A percentile compares a stretch with the other conserved stretches of the same genome.
phyloP scores from a whole-genome alignment of 106 monocot genomes.

The Gastrodia elata region DNA sequence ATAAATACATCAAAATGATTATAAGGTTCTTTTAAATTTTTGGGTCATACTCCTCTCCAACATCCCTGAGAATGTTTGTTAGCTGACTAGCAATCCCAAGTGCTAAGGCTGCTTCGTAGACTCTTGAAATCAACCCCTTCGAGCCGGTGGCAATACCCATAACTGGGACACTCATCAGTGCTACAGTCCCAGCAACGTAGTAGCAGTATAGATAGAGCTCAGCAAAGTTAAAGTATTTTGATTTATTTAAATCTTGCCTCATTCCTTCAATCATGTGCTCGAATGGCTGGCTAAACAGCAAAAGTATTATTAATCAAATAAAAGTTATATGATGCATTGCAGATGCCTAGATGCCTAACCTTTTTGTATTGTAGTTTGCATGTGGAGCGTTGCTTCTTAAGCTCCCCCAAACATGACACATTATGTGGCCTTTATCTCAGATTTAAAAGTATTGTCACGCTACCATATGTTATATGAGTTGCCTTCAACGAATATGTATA shows the following conservation, averaged over 20 bases:
- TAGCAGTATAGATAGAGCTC: slow-evolving; percentile 31
- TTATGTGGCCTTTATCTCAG: too few species aligned
- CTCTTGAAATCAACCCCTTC: background rate
- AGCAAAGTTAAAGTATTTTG: slow-evolving; percentile 14
- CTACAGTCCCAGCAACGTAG: slow-evolving; percentile 27
- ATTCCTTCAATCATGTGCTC: slow-evolving; percentile 28
- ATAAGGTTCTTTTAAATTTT: background rate
- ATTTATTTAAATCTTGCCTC: slow-evolving; percentile 14
- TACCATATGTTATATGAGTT: too few species aligned
- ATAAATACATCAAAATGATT: background rate
- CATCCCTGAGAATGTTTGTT: slow-evolving; percentile 27
- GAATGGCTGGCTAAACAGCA: slow-evolving; percentile 19
- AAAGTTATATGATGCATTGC: background rate
- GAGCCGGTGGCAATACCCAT: slow-evolving; percentile 22
- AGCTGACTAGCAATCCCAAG: slow-evolving; percentile 24
- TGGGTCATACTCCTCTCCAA: slow-evolving; percentile 24
- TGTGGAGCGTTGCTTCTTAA: too few species aligned
- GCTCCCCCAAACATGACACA: too few species aligned
- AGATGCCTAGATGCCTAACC: background rate
- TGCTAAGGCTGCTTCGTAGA: slow-evolving; percentile 13
- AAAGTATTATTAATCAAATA: background rate
- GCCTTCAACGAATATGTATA: too few species aligned
- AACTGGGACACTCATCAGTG: slow-evolving; percentile 26
- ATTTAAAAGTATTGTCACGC: too few species aligned
- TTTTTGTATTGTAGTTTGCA: background rate